These are phyloP conservation scores for Naganishia vaughanmartiniae DNA, from an alignment of 768 basidiomycete genomes.

Conservation along the genomic window DNA sequence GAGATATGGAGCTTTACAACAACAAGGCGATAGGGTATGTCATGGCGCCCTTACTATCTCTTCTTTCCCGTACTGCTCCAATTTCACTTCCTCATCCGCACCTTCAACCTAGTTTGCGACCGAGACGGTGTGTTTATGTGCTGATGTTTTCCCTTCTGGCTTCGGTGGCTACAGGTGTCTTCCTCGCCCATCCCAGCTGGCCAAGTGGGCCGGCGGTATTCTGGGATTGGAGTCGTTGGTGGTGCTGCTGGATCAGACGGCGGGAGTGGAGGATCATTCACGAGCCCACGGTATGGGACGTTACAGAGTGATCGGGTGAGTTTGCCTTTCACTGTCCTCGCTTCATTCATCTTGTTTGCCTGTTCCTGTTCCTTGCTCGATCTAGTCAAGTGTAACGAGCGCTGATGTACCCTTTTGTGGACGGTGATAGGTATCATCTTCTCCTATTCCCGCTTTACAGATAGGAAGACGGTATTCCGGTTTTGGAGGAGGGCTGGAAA, in stretches of 20 bases:
- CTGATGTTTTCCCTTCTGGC: neutral
- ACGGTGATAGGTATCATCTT: slow-evolving; percentile 1
- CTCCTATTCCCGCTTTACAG: slow-evolving; percentile 1
- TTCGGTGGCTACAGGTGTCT: neutral
- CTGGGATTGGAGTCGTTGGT: too few species aligned
- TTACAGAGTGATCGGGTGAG: neutral
- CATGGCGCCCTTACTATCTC: too few species aligned
- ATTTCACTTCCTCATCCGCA: too few species aligned
- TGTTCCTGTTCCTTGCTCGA: too few species aligned
- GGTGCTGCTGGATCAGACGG: too few species aligned
- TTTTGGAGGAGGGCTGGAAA: neutral
- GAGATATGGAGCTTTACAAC: neutral
- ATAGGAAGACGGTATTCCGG: slow-evolving; percentile 17
- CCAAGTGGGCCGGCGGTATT: too few species aligned
- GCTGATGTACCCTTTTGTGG: neutral
- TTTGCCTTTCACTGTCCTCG: neutral
- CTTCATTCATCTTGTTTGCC: too few species aligned
- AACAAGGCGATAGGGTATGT: slow-evolving; percentile 1
- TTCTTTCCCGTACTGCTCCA: too few species aligned
- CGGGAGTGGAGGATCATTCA: neutral
- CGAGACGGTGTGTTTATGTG: too few species aligned
- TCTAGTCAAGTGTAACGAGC: neutral
- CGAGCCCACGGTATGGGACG: neutral
- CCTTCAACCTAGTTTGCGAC: too few species aligned
- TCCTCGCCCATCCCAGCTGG: neutral